Conservation (phyloP, 192 early-diverging fungal genomes). For the Rhizoclosmatium sp. region DNA sequence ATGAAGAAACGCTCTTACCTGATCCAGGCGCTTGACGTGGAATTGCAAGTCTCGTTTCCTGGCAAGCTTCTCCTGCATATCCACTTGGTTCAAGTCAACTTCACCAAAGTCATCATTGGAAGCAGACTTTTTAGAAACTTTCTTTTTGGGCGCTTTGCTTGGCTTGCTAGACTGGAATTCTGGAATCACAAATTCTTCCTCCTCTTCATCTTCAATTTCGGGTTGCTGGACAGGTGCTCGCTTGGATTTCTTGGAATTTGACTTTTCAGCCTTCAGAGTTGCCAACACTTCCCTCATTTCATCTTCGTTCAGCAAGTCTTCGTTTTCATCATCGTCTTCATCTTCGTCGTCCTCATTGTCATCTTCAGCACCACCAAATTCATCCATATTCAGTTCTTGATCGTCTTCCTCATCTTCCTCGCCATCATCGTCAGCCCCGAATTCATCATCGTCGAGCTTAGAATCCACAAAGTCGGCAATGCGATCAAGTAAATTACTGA, state of each 20-base stretch:
- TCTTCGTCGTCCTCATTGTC: conserved; percentile 38
- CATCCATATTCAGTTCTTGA: conserved; percentile 22
- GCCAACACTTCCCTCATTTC: conserved; percentile 15
- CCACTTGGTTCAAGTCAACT: conserved; percentile 12
- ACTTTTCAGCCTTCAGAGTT: conserved; percentile 7
- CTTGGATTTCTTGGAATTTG: conserved; percentile 7
- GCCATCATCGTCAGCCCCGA: conserved; percentile 20
- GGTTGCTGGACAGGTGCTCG: neutral
- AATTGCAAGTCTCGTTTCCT: conserved; percentile 26
- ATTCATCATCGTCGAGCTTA: conserved; percentile 2
- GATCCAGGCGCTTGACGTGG: conserved; percentile 34
- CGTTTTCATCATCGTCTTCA: conserved; percentile 26
- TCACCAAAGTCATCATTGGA: conserved; percentile 39
- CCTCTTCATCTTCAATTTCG: conserved; percentile 3
- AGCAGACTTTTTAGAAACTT: conserved; percentile 23
- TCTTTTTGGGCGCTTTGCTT: neutral
- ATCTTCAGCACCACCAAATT: conserved; percentile 8
- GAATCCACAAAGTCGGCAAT: conserved; percentile 34
- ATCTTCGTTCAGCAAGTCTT: neutral
- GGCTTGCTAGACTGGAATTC: conserved; percentile 16
- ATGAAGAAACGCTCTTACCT: conserved; percentile 11
- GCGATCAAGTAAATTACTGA: conserved; percentile 26
- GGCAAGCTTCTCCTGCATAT: conserved; percentile 16
- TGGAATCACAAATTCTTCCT: conserved; percentile 32
- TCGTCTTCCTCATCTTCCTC: conserved; percentile 39